These are phyloP conservation scores for Macroventuria anomochaeta DNA, from an alignment of 2,329 filamentous ascomycete species.

Conservation along the genomic window DNA sequence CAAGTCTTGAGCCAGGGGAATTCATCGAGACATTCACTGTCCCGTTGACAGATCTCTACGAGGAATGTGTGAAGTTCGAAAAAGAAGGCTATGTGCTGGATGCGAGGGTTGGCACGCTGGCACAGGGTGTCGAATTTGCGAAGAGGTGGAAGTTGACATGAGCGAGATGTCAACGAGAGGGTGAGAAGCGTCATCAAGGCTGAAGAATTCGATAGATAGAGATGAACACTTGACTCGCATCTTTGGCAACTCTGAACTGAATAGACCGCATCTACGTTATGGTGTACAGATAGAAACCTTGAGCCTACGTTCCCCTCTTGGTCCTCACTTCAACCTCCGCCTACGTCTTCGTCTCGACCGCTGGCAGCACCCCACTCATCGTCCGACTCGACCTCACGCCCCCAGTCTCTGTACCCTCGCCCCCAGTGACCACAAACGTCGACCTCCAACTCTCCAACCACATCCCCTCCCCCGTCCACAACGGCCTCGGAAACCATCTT, in stretches of 20 bases:
- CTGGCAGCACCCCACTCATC: no score
- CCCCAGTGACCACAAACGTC: background rate
- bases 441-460: background rate
- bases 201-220: no score
- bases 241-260: no score
- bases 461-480: background rate
- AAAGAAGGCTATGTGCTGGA: slow-evolving; percentile 78
- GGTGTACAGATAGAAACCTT: no score
- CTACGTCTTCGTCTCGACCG: background rate
- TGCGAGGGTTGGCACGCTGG: slow-evolving; percentile 76
- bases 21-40: slow-evolving; percentile 82
- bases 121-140: slow-evolving; percentile 78
- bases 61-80: slow-evolving; percentile 71
- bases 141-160: slow-evolving; percentile 53
- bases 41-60: slow-evolving; percentile 68
- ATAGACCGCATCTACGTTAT: no score
- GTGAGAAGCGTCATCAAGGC: no score
- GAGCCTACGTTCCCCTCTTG: no score
- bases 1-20: slow-evolving; percentile 77
- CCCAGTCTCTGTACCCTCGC: no score
- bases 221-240: no score
- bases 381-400: no score
- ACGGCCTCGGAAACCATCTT: slow-evolving; percentile 10
- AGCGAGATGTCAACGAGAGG: no score
- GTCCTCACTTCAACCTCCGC: background rate